Conservation (phyloP, 116 monocot species). For the Iris pallida region DNA sequence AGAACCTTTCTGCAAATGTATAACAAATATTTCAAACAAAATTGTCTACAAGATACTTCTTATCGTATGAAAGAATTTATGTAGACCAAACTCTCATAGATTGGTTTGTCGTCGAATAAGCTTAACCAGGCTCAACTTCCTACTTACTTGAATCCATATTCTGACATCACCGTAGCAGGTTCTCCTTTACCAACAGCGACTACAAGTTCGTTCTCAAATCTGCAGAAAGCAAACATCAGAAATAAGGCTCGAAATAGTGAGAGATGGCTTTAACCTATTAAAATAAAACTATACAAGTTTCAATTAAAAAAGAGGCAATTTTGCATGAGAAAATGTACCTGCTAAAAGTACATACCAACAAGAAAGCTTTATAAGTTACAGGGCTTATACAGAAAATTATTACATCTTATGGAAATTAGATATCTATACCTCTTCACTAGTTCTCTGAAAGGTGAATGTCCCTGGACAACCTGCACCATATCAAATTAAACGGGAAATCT, state of each 20-base stretch:
- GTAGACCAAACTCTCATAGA: not conserved
- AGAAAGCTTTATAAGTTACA: too few species aligned
- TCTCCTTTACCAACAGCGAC: slow-evolving; percentile 91
- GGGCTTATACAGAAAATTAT: too few species aligned
- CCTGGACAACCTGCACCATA: slow-evolving; percentile 72
- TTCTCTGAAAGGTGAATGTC: slow-evolving; percentile 79
- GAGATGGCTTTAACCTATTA: not conserved
- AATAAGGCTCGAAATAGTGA: slow-evolving; percentile 3
- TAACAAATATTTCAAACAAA: not conserved
- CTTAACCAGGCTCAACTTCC: too few species aligned
- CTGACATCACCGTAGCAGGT: slow-evolving; percentile 83
- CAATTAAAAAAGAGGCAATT: not conserved
- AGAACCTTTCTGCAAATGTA: slow-evolving; percentile 69
- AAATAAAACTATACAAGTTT: not conserved
- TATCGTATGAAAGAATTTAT: not conserved
- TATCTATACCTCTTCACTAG: slow-evolving; percentile 53
- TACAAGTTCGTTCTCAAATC: slow-evolving; percentile 78
- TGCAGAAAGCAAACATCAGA: slow-evolving; percentile 13
- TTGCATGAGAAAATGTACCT: too few species aligned
- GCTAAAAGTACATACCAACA: too few species aligned
- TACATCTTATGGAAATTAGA: not conserved
- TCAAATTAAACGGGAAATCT: not conserved
- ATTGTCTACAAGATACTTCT: not conserved
- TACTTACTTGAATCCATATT: slow-evolving; percentile 95
- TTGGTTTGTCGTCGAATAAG: not conserved